Conservation (phyloP, 768 basidiomycete species). For the Boletales sp. region DNA sequence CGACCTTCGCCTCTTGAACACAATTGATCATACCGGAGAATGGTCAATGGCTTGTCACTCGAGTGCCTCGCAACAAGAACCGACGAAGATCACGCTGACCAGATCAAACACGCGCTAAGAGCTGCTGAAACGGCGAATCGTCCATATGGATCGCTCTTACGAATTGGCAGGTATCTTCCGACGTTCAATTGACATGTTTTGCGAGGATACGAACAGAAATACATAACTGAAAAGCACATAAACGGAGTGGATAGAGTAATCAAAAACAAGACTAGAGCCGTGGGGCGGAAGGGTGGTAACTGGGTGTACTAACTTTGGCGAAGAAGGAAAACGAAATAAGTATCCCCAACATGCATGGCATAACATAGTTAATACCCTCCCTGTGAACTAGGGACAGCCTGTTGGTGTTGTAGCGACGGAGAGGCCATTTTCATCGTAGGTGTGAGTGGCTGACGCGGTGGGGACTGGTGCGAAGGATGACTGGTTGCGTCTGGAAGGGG, state of each 20-base stretch:
- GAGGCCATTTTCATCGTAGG: constrained; percentile 53
- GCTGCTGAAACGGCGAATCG: no score
- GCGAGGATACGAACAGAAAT: constrained; percentile 30
- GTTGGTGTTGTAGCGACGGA: constrained; percentile 54
- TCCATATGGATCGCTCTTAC: background rate
- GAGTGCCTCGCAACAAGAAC: no score
- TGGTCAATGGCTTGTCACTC: no score
- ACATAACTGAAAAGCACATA: constrained; percentile 38
- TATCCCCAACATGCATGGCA: constrained; percentile 9
- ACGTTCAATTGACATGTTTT: constrained; percentile 17
- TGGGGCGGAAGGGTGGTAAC: constrained; percentile 16
- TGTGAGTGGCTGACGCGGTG: constrained; percentile 47
- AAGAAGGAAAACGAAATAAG: constrained; percentile 7
- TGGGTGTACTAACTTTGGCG: constrained; percentile 3
- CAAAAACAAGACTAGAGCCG: constrained; percentile 28
- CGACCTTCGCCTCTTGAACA: no score
- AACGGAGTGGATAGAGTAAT: constrained; percentile 34
- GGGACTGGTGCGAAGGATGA: constrained; percentile 38
- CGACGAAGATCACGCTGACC: no score
- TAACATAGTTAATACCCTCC: constrained; percentile 43
- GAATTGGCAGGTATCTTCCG: constrained; percentile 8
- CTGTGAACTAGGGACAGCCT: constrained; percentile 48
- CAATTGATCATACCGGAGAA: no score
- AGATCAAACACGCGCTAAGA: no score
- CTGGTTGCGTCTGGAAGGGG: constrained; percentile 43